Base-by-base conservation (phyloP, 225 moss, liverwort and hornwort species). In the Climacium dendroides region DNA sequence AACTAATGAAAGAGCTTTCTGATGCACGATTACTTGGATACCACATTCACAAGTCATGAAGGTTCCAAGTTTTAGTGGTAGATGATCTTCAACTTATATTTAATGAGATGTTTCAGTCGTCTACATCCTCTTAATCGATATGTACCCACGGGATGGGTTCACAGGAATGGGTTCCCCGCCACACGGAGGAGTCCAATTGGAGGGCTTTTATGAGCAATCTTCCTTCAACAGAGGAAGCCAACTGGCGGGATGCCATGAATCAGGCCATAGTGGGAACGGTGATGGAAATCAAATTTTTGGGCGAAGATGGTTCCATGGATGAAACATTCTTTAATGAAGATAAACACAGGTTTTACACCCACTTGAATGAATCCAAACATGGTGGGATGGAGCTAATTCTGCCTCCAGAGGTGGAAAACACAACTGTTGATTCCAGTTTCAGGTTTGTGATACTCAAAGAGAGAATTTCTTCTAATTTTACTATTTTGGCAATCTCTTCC, bases 261-360 rank as follows among this genome's bases (percentile, higher is more conserved):
- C 72, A 64, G 72, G 89, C 64, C 74, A 28, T 11, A 8, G 30
- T 86, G 78, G 89, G 74, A 71, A 52, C 48, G 34, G 65, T 47
- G 54, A 75, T 58, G 83, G 82, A 85, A 26, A 81, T 74, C 32
- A 92, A 92, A 35, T 81, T 96, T n/a, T 80, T 97, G 47, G 74
- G 82, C 43, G 50, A 91, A 53, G 95, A 97, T 83, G 97, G 97
- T 83, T 97, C 95, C 29, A 88, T 97, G 67, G 88, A 92, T 45
- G 92, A 86, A 79, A 73, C 80, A 58, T 89, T 93, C 58, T 86
- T 96, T 20, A 58, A 78, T 39, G 90, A 88, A 74, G 88, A 82
- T 45, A 70, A 77, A 16, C 83, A 67, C 24, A 48, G 29, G 11
- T 54, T 82, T 82, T 64, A 82, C 65, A 19, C 52, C 65, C 34